Percentiles rank a stretch among this genome's conserved stretches.
phyloP scores from a whole-genome alignment of 2,329 filamentous ascomycete genomes.

The Cordyceps sp. region DNA sequence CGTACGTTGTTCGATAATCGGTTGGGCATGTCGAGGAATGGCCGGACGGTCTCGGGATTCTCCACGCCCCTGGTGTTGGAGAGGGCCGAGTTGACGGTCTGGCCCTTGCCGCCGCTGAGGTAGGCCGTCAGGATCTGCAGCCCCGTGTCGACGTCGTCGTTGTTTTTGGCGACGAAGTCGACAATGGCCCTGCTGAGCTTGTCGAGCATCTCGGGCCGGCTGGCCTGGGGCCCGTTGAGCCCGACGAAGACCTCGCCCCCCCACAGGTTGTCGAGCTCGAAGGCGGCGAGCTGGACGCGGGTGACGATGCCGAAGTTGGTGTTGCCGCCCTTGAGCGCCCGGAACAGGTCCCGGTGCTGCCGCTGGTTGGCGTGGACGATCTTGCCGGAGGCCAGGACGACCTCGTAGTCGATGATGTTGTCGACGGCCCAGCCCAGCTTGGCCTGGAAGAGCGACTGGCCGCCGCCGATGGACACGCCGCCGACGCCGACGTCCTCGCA shows the following conservation, averaged over 20 bases:
- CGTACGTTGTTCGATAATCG: not conserved
- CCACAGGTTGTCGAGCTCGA: constrained; percentile 7
- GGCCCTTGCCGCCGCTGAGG: not conserved
- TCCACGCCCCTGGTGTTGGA: not conserved
- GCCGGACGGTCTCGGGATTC: not conserved
- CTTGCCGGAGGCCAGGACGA: constrained; percentile 25
- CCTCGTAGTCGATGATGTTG: constrained; percentile 22
- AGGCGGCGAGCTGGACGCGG: constrained; percentile 4
- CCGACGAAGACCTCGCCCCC: not conserved
- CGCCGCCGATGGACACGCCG: constrained; percentile 7
- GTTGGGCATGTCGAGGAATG: not conserved
- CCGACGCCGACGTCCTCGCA: constrained; percentile 6
- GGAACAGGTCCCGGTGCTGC: constrained; percentile 24
- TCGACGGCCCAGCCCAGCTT: constrained; percentile 23
- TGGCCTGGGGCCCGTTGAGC: not conserved
- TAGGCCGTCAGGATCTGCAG: not conserved
- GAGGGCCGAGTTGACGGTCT: not conserved
- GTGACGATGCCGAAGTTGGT: constrained; percentile 28
- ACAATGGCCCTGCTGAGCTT: not conserved
- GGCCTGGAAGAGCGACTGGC: constrained; percentile 3
- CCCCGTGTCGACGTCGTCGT: not conserved
- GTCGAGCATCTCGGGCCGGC: not conserved
- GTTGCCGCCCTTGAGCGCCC: constrained; percentile 29
- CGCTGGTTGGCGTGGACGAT: constrained; percentile 21
- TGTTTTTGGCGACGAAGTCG: not conserved